Evolutionary conservation across 2,329 filamentous ascomycete species (phyloP).

Genomic region (Clarireedia monteithiana): DNA sequence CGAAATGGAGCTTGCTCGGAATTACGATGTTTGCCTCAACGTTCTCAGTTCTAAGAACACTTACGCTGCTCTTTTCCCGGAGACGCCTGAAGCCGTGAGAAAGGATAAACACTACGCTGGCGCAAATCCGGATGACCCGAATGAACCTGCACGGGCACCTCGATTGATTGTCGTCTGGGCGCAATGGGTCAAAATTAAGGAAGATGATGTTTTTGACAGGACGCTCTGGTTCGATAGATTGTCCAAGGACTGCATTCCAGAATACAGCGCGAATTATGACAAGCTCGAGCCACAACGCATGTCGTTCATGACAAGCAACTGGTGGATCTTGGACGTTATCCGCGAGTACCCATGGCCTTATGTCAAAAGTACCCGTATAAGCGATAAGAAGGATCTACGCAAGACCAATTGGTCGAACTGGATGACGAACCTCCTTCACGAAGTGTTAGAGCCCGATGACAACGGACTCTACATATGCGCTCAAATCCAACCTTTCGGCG

Average conservation of each 20-base stretch:
- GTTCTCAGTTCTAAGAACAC: constrained; percentile 35
- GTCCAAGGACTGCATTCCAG: constrained; percentile 26
- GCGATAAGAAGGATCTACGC: constrained; percentile 34
- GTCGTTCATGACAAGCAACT: constrained; percentile 37
- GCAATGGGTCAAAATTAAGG: constrained; percentile 38
- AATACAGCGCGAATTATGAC: constrained; percentile 29
- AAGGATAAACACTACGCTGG: neutral
- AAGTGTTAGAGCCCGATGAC: constrained; percentile 30
- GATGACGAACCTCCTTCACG: constrained; percentile 32
- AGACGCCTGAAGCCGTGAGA: constrained; percentile 10
- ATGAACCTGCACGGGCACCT: constrained; percentile 27
- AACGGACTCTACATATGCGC: constrained; percentile 37
- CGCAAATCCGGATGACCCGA: neutral
- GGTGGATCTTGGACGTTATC: constrained; percentile 37
- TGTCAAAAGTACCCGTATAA: constrained; percentile 39
- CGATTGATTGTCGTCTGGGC: constrained; percentile 39
- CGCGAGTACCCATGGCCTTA: constrained; percentile 43
- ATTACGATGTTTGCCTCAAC: constrained; percentile 40
- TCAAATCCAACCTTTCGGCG: constrained; percentile 40
- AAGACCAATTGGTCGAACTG: constrained; percentile 35
- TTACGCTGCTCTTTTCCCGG: constrained; percentile 32
- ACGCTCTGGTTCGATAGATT: constrained; percentile 34
- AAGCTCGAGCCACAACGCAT: constrained; percentile 26
- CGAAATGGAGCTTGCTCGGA: constrained; percentile 31
- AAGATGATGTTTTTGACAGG: constrained; percentile 30